Evolutionary conservation across 345 rosid species (phyloP).

Genomic region (Salix udensis): DNA sequence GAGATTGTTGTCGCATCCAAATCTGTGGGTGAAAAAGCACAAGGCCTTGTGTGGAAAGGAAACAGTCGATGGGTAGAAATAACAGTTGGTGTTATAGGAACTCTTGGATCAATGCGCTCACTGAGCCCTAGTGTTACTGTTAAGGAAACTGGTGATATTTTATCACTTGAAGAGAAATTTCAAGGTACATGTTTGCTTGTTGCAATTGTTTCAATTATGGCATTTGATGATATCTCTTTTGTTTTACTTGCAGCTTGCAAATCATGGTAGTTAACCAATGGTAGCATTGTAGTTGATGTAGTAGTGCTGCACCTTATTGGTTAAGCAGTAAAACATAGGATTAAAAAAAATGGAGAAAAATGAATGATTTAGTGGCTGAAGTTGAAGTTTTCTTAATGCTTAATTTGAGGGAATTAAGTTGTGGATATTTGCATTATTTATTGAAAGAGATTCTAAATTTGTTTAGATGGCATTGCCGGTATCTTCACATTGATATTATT

Average conservation of each 20-base stretch:
- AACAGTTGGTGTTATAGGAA: slow-evolving; percentile 82
- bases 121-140: slow-evolving; percentile 85
- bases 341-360: neutral
- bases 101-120: slow-evolving; percentile 69
- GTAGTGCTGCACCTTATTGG: neutral
- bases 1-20: slow-evolving; percentile 66
- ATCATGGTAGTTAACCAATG: neutral
- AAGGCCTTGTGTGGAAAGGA: slow-evolving; percentile 69
- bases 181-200: slow-evolving; percentile 50
- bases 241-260: neutral
- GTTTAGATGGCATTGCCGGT: slow-evolving; percentile 2
- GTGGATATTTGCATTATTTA: neutral
- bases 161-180: slow-evolving; percentile 94
- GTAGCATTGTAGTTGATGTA: neutral
- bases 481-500: slow-evolving; percentile 14
- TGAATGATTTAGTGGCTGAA: neutral
- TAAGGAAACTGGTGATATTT: slow-evolving; percentile 85
- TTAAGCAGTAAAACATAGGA: neutral
- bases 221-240: neutral
- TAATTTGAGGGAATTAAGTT: slow-evolving; percentile 1
- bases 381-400: neutral
- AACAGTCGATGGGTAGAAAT: slow-evolving; percentile 76
- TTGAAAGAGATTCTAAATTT: neutral
- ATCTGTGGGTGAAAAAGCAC: slow-evolving; percentile 28
- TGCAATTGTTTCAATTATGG: neutral